Evolutionary conservation across 257 asterid species (phyloP).

Genomic region (Solanum sejunctum): DNA sequence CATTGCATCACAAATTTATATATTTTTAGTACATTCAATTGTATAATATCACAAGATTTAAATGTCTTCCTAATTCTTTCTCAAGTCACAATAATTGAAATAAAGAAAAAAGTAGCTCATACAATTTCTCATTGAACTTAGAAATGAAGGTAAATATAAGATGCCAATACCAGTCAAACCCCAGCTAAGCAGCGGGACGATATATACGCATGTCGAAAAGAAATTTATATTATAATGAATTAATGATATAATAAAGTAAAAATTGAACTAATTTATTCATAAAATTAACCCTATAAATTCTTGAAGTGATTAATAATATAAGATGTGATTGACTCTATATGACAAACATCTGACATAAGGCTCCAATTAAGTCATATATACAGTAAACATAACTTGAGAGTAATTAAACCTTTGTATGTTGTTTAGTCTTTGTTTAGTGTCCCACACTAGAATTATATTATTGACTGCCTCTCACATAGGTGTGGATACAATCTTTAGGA

Average conservation of each 20-base stretch:
- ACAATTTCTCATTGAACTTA: background rate
- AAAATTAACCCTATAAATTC: background rate
- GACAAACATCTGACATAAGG: slow-evolving; percentile 6
- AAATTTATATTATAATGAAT: too few relatives aligned
- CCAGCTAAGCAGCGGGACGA: background rate
- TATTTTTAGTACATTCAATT: too few relatives aligned
- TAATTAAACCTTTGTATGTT: slow-evolving; percentile 1
- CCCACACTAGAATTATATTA: slow-evolving; percentile 15
- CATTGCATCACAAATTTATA: too few relatives aligned
- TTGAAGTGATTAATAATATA: background rate
- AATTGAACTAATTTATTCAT: background rate
- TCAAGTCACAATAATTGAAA: too few relatives aligned
- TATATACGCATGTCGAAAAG: too few relatives aligned
- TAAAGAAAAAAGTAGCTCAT: too few relatives aligned
- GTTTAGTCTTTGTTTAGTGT: slow-evolving; percentile 10
- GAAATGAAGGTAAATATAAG: background rate
- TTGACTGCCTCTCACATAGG: slow-evolving; percentile 10
- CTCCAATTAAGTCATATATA: background rate
- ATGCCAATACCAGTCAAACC: background rate
- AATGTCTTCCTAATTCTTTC: too few relatives aligned
- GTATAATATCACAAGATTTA: too few relatives aligned
- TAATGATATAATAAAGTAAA: too few relatives aligned
- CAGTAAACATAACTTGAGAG: background rate
- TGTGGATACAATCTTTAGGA: background rate
- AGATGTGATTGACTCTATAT: slow-evolving; percentile 1